phyloP scores from a whole-genome alignment of 345 rosid species.

The Heritiera littoralis region DNA sequence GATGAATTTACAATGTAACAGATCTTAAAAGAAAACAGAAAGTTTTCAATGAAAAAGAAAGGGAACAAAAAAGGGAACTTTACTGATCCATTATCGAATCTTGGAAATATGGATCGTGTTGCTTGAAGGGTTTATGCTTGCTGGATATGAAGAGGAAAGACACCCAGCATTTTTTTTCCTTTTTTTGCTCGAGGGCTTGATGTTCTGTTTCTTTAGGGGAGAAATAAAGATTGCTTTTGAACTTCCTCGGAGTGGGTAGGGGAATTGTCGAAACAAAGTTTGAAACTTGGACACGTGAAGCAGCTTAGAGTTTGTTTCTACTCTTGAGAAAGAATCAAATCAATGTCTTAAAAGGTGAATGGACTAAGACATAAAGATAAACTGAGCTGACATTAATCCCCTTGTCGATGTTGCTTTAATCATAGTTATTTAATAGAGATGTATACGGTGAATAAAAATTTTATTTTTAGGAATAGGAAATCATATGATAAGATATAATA shows the following conservation, averaged over 20 bases:
- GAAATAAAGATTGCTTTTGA: neutral
- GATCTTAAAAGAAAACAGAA: neutral
- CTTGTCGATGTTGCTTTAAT: too few relatives aligned
- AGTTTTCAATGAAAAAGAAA: neutral
- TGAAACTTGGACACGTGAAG: neutral
- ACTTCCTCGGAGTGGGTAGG: neutral
- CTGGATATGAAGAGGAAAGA: neutral
- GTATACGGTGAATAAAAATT: too few relatives aligned
- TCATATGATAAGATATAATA: too few relatives aligned
- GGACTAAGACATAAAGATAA: too few relatives aligned
- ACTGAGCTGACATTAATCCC: too few relatives aligned
- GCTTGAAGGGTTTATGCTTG: neutral
- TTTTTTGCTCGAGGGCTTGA: conserved; percentile 12
- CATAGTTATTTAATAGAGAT: too few relatives aligned
- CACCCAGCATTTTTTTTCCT: neutral
- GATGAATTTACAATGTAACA: neutral
- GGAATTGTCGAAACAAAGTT: neutral
- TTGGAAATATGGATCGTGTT: neutral
- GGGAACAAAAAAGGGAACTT: conserved; percentile 5
- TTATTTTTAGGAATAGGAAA: too few relatives aligned
- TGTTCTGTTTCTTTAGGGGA: conserved; percentile 2
- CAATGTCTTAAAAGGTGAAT: neutral
- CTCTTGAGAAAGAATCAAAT: neutral
- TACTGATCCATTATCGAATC: conserved; percentile 50
- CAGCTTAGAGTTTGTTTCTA: neutral